Conservation (phyloP, 1,139 yeast genomes). For the Geotrichum fermentans region DNA sequence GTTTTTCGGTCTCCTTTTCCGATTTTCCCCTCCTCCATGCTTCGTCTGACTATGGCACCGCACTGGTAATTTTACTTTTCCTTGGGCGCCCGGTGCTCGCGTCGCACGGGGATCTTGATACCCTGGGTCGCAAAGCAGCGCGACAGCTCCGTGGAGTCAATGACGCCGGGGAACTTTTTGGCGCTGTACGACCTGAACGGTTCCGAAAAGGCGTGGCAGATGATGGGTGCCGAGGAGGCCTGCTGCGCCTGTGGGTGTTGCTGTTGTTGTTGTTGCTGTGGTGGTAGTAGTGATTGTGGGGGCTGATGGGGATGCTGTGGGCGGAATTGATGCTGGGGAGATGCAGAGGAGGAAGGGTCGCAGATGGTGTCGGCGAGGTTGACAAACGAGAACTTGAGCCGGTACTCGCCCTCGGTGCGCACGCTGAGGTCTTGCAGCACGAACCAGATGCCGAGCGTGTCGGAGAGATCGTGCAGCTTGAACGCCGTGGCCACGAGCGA, state of each 20-base stretch:
- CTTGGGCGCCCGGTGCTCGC: slow-evolving; percentile 22
- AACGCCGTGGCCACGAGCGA: slow-evolving; percentile 41
- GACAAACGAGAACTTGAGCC: slow-evolving; percentile 39
- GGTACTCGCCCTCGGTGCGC: slow-evolving; percentile 44
- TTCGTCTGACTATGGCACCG: no score
- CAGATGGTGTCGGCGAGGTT: slow-evolving; percentile 30
- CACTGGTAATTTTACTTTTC: slow-evolving; percentile 7
- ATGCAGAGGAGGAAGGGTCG: background rate
- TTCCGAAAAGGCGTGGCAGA: slow-evolving; percentile 37
- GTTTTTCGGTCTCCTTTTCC: slow-evolving; percentile 13
- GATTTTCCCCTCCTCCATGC: slow-evolving; percentile 5
- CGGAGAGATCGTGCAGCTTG: slow-evolving; percentile 39
- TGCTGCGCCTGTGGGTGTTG: background rate
- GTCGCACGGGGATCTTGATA: slow-evolving; percentile 42
- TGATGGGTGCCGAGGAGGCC: slow-evolving; percentile 29
- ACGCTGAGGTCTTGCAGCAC: slow-evolving; percentile 42
- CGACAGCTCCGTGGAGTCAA: slow-evolving; percentile 41
- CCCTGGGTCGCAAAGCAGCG: slow-evolving; percentile 44
- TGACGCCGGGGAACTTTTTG: slow-evolving; percentile 45
- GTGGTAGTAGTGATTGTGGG: background rate
- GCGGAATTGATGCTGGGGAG: background rate
- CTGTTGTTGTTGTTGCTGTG: background rate
- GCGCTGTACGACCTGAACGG: slow-evolving; percentile 42
- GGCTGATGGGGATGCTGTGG: background rate
- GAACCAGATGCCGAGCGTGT: slow-evolving; percentile 42